Conservation (phyloP, 495 filamentous ascomycete species). For the Lophiotrema nucula region DNA sequence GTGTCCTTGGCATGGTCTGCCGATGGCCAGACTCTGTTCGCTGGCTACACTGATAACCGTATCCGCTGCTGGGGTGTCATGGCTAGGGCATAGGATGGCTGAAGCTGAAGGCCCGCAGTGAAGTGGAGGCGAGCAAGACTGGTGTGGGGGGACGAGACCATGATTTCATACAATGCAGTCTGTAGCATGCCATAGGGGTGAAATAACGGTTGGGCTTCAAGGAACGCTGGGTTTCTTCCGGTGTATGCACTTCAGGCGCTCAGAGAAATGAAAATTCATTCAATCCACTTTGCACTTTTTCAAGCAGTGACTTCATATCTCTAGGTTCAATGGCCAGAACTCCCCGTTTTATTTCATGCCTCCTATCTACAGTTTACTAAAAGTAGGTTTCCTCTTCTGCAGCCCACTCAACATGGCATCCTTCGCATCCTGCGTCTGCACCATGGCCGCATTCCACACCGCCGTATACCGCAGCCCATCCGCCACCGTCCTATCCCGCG, state of each 20-base stretch:
- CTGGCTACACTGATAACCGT: conserved; percentile 99
- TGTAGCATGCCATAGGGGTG: conserved; percentile 27
- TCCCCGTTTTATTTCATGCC: no score
- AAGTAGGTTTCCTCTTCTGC: conserved; percentile 75
- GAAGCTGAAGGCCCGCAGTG: neutral
- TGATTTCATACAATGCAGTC: conserved; percentile 21
- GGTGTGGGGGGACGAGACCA: neutral
- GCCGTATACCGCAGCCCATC: conserved; percentile 82
- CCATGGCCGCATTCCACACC: conserved; percentile 79
- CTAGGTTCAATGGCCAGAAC: no score
- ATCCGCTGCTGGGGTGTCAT: conserved; percentile 99
- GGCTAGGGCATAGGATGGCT: conserved; percentile 49
- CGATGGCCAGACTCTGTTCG: conserved; percentile 98
- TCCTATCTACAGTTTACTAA: conserved; percentile 76
- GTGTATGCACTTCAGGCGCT: conserved; percentile 36
- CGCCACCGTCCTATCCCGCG: conserved; percentile 70
- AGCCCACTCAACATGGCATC: conserved; percentile 72
- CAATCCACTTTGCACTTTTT: no score
- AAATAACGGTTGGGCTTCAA: conserved; percentile 10
- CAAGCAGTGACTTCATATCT: no score
- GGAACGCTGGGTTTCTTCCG: conserved; percentile 23
- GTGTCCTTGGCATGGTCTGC: conserved; percentile 94
- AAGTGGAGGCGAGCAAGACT: conserved; percentile 14
- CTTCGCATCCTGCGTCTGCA: conserved; percentile 79
- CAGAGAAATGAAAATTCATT: conserved; percentile 37